phyloP scores from a whole-genome alignment of 2,329 filamentous ascomycete species.

The Helicocarpus griseus region DNA sequence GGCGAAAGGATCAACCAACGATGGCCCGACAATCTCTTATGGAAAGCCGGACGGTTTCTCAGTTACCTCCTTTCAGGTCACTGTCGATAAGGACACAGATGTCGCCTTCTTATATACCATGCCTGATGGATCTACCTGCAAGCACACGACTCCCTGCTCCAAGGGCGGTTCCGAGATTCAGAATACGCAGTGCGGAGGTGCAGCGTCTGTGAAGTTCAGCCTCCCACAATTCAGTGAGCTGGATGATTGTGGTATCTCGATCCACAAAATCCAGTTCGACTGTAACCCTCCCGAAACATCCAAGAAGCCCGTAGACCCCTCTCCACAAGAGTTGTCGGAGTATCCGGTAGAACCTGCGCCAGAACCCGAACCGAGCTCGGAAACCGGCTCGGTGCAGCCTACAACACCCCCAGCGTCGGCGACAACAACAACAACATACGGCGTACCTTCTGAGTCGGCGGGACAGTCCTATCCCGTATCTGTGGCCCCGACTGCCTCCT shows the following conservation, averaged over 20 bases:
- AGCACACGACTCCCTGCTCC: conserved; percentile 61
- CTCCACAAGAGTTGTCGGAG: not conserved
- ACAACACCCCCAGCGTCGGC: too few relatives aligned
- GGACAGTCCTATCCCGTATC: not conserved
- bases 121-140: conserved; percentile 73
- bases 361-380: too few relatives aligned
- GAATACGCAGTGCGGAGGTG: conserved; percentile 90
- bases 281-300: conserved; percentile 38
- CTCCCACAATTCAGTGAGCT: conserved; percentile 46
- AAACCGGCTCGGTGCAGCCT: too few relatives aligned
- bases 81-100: conserved; percentile 63
- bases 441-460: not conserved
- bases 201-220: conserved; percentile 65
- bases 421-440: too few relatives aligned
- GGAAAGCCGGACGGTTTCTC: conserved; percentile 57
- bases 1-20: conserved; percentile 25
- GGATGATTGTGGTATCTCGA: conserved; percentile 59
- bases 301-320: not conserved
- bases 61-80: conserved; percentile 62
- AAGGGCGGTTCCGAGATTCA: conserved; percentile 57
- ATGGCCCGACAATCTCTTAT: conserved; percentile 52
- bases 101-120: conserved; percentile 82
- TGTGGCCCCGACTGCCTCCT: not conserved
- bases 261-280: conserved; percentile 68
- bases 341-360: not conserved